These are phyloP conservation scores for Penicillium nordicum DNA, from an alignment of 2,329 filamentous ascomycete genomes.

Conservation along the genomic window DNA sequence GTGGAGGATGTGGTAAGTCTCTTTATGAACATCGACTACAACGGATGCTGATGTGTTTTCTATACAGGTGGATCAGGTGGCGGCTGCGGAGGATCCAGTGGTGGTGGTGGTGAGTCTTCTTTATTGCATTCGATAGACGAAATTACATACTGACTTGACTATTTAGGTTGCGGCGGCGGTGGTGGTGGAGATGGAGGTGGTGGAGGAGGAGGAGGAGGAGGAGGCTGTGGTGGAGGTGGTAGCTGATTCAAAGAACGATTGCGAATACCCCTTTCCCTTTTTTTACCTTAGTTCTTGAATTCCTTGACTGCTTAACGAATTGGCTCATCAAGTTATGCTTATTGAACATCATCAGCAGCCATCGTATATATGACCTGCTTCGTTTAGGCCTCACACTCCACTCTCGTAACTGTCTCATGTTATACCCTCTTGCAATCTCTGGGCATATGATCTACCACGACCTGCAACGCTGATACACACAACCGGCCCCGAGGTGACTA, in stretches of 20 bases:
- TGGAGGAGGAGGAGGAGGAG: background rate
- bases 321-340: background rate
- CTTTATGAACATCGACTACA: background rate
- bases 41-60: background rate
- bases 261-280: background rate
- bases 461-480: background rate
- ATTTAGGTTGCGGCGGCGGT: background rate
- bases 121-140: background rate
- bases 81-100: slow-evolving; percentile 13
- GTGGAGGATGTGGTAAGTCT: slow-evolving; percentile 14
- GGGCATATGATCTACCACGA: background rate
- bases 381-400: background rate
- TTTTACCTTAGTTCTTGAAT: background rate
- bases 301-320: background rate
- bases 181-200: background rate
- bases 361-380: background rate
- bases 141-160: background rate
- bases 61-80: slow-evolving; percentile 4
- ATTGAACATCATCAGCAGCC: background rate
- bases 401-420: background rate
- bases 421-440: background rate
- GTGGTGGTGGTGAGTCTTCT: slow-evolving; percentile 12
- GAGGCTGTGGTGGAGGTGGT: slow-evolving; percentile 2
- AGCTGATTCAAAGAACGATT: background rate
- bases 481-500: background rate